Evolutionary conservation across 345 rosid genomes (phyloP), one percentile per base, ranked within the genome.

Genomic region (Mallotus nudiflorus): DNA sequence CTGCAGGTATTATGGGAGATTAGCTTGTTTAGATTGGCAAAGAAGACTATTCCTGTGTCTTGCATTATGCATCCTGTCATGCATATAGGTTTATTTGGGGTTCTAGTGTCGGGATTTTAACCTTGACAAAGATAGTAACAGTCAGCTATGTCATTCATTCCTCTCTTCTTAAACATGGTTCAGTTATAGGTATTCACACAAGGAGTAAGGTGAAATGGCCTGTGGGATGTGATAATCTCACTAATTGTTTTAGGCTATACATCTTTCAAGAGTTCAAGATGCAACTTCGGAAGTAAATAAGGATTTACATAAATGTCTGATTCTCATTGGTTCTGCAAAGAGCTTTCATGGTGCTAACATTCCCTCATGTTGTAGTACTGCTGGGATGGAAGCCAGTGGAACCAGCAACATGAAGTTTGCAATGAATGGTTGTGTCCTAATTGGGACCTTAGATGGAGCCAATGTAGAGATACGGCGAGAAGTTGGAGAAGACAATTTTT

Each of bases 321-420:
- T 33, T 33, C 6, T 33, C 37, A 2, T 33, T 33, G 37, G 6
- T 33, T 33, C 12, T 24, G 28, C 12, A 29, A 33, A 68, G 29
- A 31, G 18, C n/a, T 57, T 62, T 46, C 59, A n/a, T 31, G 31
- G 22, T 65, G 65, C 16, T 69, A 40, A 64, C 18, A 14, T 7
- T 28, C 57, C 45, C 37, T 49, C 16, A 40, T 27, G 14, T n/a
- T 67, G 74, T 73, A 89, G 97, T 76, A 91, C 94, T 24, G 92
- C 94, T 67, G 97, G 97, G n/a, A 91, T 91, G 97, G 97, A 91
- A 76, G 97, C 97, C 28, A 91, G 97, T 77, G 97, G 97, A 80
- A 91, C 97, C 62, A 89, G 97, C 82, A 91, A 91, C 80, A 91
- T 91, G 97, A 91, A 91, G 84, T 91, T 91, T 74, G 76, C 94